These are phyloP conservation scores for Mollisia scopiformis DNA, from an alignment of 2,329 filamentous ascomycete species.

Conservation along the genomic window DNA sequence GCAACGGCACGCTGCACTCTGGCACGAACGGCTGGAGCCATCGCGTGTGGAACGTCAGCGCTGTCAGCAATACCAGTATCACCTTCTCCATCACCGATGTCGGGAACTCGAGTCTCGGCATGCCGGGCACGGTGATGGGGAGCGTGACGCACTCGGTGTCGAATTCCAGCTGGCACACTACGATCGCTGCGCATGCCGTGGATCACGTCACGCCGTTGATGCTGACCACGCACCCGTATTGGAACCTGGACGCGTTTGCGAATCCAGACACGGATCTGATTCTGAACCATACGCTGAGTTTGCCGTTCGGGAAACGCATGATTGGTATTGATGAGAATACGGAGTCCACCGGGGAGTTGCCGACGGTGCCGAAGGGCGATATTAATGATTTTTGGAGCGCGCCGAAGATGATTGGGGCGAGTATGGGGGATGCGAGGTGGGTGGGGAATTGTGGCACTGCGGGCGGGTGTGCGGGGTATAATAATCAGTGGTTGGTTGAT, in stretches of 20 bases:
- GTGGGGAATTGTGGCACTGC: conserved; percentile 75
- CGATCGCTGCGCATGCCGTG: conserved; percentile 69
- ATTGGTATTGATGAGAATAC: conserved; percentile 70
- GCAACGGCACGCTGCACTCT: conserved; percentile 62
- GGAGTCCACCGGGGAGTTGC: conserved; percentile 74
- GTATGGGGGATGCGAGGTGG: conserved; percentile 63
- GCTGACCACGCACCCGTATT: conserved; percentile 64
- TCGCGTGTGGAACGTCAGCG: conserved; percentile 63
- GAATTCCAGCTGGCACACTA: conserved; percentile 68
- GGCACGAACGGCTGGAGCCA: conserved; percentile 74
- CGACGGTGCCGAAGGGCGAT: conserved; percentile 64
- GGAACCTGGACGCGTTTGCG: conserved; percentile 81
- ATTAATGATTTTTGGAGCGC: conserved; percentile 83
- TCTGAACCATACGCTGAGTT: conserved; percentile 70
- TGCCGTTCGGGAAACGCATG: conserved; percentile 72
- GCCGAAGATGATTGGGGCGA: conserved; percentile 73
- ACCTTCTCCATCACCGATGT: conserved; percentile 67
- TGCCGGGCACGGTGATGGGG: conserved; percentile 63
- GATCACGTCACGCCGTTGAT: conserved; percentile 80
- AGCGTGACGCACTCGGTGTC: conserved; percentile 67
- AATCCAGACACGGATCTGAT: conserved; percentile 62
- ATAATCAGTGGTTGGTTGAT: conserved; percentile 58
- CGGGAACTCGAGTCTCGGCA: conserved; percentile 55
- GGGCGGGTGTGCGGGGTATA: conserved; percentile 78
- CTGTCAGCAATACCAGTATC: conserved; percentile 57